A percentile compares a stretch with the other conserved stretches of the same genome.
Evolutionary conservation across 306 rosid species (phyloP).

Genomic region (Trichosanthes cucumerina): DNA sequence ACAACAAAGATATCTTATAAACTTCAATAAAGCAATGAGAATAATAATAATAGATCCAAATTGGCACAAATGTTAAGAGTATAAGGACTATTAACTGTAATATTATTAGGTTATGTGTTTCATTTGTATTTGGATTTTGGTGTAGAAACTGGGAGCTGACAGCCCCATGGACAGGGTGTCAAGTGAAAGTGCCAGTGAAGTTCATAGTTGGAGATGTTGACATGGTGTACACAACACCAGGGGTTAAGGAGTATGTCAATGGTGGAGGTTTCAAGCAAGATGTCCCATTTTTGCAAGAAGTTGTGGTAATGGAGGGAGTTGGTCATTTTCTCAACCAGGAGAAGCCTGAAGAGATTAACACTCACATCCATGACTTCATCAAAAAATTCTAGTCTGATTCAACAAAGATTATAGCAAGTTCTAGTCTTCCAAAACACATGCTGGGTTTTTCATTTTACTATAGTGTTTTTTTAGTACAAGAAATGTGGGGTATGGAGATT

Average conservation of each 20-base stretch:
- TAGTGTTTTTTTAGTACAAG: not conserved
- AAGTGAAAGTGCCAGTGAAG: slow-evolving; percentile 55
- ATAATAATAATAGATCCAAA: not conserved
- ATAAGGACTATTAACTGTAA: not conserved
- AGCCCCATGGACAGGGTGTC: slow-evolving; percentile 51
- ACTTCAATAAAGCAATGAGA: not conserved
- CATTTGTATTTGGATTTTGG: not conserved
- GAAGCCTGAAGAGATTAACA: slow-evolving; percentile 42
- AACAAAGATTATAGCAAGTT: not conserved
- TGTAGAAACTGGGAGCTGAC: slow-evolving; percentile 69
- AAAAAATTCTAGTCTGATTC: slow-evolving; percentile 18
- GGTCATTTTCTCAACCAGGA: slow-evolving; percentile 59
- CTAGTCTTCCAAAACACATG: not conserved
- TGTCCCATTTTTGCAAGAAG: slow-evolving; percentile 52
- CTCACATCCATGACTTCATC: slow-evolving; percentile 48
- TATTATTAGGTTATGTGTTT: not conserved
- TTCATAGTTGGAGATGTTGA: slow-evolving; percentile 65
- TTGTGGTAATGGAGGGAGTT: slow-evolving; percentile 46
- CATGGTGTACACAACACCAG: slow-evolving; percentile 40
- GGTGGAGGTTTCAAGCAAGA: slow-evolving; percentile 54
- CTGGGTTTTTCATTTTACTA: not conserved
- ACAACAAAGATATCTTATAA: not conserved
- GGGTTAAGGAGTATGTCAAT: slow-evolving; percentile 45
- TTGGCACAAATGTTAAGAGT: not conserved
- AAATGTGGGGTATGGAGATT: no score